Conservation (phyloP, 495 filamentous ascomycete genomes). For the Ramalina peruviana region DNA sequence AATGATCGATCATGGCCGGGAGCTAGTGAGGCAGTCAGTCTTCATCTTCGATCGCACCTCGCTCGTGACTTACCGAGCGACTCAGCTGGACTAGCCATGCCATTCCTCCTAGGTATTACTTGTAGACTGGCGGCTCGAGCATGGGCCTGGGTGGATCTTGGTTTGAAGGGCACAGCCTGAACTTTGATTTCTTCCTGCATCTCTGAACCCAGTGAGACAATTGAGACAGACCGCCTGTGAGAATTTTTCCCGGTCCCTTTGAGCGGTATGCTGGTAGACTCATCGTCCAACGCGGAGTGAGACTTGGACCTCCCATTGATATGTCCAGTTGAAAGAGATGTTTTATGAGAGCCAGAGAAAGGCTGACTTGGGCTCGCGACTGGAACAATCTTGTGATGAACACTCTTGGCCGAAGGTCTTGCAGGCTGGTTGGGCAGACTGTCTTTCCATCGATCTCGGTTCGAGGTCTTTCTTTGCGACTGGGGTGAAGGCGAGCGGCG, state of each 20-base stretch:
- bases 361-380: slow-evolving; percentile 12
- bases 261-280: neutral
- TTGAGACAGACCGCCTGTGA: slow-evolving; percentile 79
- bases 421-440: slow-evolving; percentile 4
- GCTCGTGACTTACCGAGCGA: slow-evolving; percentile 1
- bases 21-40: neutral
- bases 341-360: slow-evolving; percentile 32
- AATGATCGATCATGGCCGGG: slow-evolving; percentile 6
- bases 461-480: neutral
- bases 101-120: slow-evolving; percentile 45
- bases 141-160: slow-evolving; percentile 48
- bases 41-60: too few relatives aligned
- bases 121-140: slow-evolving; percentile 75
- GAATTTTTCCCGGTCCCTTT: slow-evolving; percentile 25
- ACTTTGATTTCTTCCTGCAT: slow-evolving; percentile 29
- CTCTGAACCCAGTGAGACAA: slow-evolving; percentile 73
- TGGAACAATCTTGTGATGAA: slow-evolving; percentile 1
- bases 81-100: slow-evolving; percentile 19
- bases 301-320: neutral
- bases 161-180: slow-evolving; percentile 17
- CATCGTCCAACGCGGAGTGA: neutral
- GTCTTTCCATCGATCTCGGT: slow-evolving; percentile 15
- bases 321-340: neutral
- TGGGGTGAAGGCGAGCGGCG: slow-evolving; percentile 21
- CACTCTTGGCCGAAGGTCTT: neutral